Conservation (phyloP, 2,329 filamentous ascomycete species). For the Lojkania enalia region DNA sequence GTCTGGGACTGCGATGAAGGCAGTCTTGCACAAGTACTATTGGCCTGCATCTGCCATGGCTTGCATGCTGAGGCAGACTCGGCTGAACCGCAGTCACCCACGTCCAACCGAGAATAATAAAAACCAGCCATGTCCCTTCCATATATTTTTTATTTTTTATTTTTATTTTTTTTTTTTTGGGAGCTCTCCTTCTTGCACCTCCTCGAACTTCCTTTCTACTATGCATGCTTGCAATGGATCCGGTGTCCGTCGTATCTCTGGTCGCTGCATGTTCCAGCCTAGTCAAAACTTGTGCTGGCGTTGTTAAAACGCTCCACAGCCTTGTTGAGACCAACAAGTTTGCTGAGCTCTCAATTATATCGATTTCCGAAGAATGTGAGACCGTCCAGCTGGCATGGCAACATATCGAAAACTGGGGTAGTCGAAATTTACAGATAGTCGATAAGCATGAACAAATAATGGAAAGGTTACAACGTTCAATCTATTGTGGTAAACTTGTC, state of each 20-base stretch:
- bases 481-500: slow-evolving; percentile 13
- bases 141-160: too few relatives aligned
- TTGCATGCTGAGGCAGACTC: too few relatives aligned
- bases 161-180: too few relatives aligned
- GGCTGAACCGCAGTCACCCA: too few relatives aligned
- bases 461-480: slow-evolving; percentile 12
- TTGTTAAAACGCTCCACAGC: slow-evolving; percentile 7
- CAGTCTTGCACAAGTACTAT: too few relatives aligned
- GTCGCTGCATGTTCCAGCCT: slow-evolving; percentile 12
- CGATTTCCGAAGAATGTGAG: slow-evolving; percentile 16
- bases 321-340: slow-evolving; percentile 10
- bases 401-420: slow-evolving; percentile 9
- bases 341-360: slow-evolving; percentile 15
- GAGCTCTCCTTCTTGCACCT: too few relatives aligned
- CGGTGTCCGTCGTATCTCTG: slow-evolving; percentile 1
- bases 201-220: too few relatives aligned
- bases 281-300: slow-evolving; percentile 6
- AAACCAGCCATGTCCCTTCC: too few relatives aligned
- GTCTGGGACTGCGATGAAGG: too few relatives aligned
- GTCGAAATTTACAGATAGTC: background rate
- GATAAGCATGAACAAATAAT: slow-evolving; percentile 5
- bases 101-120: too few relatives aligned
- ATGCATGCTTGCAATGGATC: too few relatives aligned
- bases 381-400: slow-evolving; percentile 17
- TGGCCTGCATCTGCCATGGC: too few relatives aligned